These are phyloP conservation scores for Leccinum subspadiceum DNA, from an alignment of 1,284 basidiomycete genomes.

Conservation along the genomic window DNA sequence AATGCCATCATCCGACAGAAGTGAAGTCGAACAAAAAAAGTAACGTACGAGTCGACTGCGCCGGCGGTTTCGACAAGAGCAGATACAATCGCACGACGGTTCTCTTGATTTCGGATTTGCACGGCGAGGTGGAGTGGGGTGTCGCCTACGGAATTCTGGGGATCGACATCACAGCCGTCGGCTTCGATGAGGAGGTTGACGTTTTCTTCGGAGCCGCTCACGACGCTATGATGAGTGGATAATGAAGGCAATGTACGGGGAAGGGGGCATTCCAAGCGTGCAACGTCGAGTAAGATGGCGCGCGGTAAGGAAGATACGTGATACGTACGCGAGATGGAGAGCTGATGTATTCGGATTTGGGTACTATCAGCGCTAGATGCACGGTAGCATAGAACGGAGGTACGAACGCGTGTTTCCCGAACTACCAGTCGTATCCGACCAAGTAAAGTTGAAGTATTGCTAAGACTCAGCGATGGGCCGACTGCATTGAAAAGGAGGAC, in stretches of 20 bases:
- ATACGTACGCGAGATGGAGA: constrained; percentile 34
- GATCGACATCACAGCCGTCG: constrained; percentile 33
- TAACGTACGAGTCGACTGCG: constrained; percentile 29
- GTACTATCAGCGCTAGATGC: constrained; percentile 15
- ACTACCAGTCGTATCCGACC: constrained; percentile 11
- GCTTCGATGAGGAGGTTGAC: constrained; percentile 26
- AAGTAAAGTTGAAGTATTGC: background rate
- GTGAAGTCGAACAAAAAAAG: background rate
- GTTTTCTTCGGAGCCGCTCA: constrained; percentile 19
- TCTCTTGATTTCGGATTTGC: constrained; percentile 12
- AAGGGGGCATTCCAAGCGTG: background rate
- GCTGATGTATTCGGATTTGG: constrained; percentile 13
- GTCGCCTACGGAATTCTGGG: constrained; percentile 26
- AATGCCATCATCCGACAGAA: background rate
- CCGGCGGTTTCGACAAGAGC: constrained; percentile 27
- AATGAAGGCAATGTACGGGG: background rate
- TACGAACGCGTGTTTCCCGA: constrained; percentile 32
- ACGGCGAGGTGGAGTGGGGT: constrained; percentile 33
- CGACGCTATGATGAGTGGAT: constrained; percentile 15
- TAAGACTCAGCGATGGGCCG: background rate
- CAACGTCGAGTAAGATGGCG: background rate
- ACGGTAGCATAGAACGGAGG: background rate
- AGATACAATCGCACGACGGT: constrained; percentile 24
- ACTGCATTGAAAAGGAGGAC: constrained; percentile 1
- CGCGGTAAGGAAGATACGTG: background rate